A percentile compares a stretch with the other conserved stretches of the same genome.
Evolutionary conservation across 768 basidiomycete species (phyloP).

Genomic region (Serendipita vermifera): DNA sequence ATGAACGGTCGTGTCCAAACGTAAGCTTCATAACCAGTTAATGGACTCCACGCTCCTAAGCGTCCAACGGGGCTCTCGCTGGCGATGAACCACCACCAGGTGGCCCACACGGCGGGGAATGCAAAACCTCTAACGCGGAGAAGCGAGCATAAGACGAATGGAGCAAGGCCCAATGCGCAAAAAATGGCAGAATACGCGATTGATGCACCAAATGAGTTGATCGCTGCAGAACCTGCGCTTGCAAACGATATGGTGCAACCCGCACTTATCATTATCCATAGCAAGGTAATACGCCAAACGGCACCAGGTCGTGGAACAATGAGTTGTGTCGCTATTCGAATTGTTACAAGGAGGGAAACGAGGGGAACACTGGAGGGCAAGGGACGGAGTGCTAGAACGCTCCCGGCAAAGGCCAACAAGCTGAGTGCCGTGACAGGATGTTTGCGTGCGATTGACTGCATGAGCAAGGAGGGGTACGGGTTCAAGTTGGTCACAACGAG

Average conservation of each 20-base stretch:
- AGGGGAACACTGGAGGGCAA: neutral
- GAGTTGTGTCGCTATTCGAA: neutral
- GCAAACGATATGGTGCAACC: neutral
- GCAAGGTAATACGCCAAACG: neutral
- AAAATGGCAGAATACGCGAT: neutral
- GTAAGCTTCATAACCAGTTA: conserved; percentile 39
- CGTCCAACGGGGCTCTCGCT: conserved; percentile 54
- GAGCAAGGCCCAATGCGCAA: neutral
- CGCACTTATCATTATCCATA: neutral
- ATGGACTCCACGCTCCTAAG: conserved; percentile 58
- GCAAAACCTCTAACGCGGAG: conserved; percentile 23
- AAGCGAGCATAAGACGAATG: neutral
- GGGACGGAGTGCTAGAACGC: neutral
- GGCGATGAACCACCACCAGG: conserved; percentile 43
- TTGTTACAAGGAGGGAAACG: neutral
- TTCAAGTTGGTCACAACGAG: neutral
- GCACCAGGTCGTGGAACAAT: neutral
- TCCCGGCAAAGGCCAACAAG: neutral
- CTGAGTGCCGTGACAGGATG: neutral
- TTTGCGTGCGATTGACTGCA: neutral
- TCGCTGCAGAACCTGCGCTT: neutral
- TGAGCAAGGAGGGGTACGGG: neutral
- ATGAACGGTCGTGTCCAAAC: conserved; percentile 45
- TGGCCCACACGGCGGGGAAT: conserved; percentile 61
- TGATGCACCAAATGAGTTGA: neutral